Evolutionary conservation across 192 early-diverging fungal species (phyloP).

Genomic region (Coemansia sp.): DNA sequence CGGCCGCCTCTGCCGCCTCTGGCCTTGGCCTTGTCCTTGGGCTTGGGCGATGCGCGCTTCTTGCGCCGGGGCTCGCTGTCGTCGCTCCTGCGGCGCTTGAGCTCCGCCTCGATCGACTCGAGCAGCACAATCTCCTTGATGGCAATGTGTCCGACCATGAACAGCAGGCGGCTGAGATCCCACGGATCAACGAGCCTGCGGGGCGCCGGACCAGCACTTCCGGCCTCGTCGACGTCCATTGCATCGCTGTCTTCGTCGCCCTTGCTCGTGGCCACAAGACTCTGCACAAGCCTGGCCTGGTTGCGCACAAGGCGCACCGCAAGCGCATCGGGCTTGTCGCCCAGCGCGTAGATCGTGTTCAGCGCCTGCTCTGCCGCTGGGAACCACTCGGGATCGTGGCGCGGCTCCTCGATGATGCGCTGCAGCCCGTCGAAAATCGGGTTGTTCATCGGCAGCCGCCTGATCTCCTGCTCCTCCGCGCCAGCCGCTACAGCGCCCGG

Average conservation of each 20-base stretch:
- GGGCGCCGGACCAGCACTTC: not conserved
- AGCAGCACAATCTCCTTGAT: conserved; percentile 96
- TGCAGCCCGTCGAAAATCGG: conserved; percentile 58
- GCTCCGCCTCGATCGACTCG: conserved; percentile 89
- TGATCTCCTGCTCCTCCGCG: conserved; percentile 30
- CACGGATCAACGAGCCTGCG: conserved; percentile 55
- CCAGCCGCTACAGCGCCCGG: conserved; percentile 14
- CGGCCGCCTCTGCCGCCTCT: no score
- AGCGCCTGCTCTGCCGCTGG: conserved; percentile 89
- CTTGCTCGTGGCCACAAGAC: conserved; percentile 27
- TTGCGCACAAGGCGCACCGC: conserved; percentile 73
- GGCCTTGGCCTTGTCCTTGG: conserved; percentile 10
- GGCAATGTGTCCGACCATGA: conserved; percentile 92
- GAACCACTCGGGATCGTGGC: conserved; percentile 67
- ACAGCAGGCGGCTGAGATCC: conserved; percentile 83
- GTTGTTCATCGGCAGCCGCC: conserved; percentile 57
- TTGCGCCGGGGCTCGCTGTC: conserved; percentile 40
- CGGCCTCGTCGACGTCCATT: conserved; percentile 24
- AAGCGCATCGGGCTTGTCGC: conserved; percentile 85
- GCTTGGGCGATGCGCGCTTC: conserved; percentile 29
- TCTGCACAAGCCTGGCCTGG: conserved; percentile 66
- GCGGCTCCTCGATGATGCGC: conserved; percentile 49
- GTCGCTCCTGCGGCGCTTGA: conserved; percentile 72
- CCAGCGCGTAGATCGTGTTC: conserved; percentile 85
- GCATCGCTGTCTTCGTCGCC: conserved; percentile 25